A percentile compares a stretch with the other conserved stretches of the same genome.
Evolutionary conservation across 78 protist genomes (phyloP).

Genomic region (Andalucia godoyi): DNA sequence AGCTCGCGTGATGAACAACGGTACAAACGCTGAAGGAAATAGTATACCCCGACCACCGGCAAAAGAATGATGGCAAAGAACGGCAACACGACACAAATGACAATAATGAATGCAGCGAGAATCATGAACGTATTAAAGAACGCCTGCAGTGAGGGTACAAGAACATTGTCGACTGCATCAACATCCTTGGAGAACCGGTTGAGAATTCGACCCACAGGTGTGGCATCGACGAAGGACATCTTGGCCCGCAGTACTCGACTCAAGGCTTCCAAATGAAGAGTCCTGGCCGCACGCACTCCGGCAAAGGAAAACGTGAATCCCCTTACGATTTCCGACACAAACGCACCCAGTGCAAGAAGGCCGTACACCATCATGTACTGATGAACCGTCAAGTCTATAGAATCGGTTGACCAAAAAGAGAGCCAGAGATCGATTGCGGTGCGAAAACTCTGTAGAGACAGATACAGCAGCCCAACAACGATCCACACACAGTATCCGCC

Average conservation of each 20-base stretch:
- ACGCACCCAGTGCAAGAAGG: not conserved
- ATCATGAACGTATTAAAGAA: conserved; percentile 3
- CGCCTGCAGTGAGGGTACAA: conserved; percentile 16
- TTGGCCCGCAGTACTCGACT: conserved; percentile 64
- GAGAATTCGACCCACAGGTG: conserved; percentile 92
- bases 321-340: not conserved
- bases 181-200: conserved; percentile 80
- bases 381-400: not conserved
- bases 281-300: not conserved
- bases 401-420: conserved; percentile 3
- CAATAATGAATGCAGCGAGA: conserved; percentile 13
- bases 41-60: conserved; percentile 49
- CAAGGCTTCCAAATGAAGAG: conserved; percentile 19
- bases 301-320: not conserved
- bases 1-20: conserved; percentile 51
- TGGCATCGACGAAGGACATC: conserved; percentile 91
- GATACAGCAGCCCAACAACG: not conserved
- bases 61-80: conserved; percentile 26
- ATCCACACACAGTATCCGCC: not conserved
- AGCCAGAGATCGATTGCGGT: conserved; percentile 17
- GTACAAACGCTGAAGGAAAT: conserved; percentile 50
- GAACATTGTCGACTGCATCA: conserved; percentile 6
- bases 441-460: no score
- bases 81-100: conserved; percentile 33
- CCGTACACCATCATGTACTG: not conserved